Conservation (phyloP, 257 asterid species). For the Nicotiana attenuata region DNA sequence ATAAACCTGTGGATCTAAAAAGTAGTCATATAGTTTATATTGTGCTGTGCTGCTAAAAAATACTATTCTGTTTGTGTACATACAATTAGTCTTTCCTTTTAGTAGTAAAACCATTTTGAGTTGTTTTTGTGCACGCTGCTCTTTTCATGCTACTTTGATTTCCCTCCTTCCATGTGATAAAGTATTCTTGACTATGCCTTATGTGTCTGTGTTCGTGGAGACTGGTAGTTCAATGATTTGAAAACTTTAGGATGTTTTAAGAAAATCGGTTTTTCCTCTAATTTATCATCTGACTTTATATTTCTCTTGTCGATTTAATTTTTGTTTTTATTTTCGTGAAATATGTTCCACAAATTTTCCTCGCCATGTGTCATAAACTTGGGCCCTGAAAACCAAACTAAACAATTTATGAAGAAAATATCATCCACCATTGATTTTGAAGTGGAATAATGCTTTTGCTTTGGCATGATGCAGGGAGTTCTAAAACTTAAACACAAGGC, state of each 20-base stretch:
- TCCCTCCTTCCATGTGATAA: neutral
- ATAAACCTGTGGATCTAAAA: neutral
- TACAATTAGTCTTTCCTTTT: neutral
- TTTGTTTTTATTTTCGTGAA: neutral
- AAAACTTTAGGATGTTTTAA: neutral
- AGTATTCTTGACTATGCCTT: neutral
- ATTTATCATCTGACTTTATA: neutral
- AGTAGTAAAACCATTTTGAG: neutral
- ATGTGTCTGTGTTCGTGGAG: neutral
- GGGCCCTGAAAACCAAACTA: neutral
- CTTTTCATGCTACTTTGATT: neutral
- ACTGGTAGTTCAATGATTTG: neutral
- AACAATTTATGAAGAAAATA: neutral
- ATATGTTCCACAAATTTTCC: neutral
- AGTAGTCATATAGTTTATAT: neutral
- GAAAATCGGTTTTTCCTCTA: neutral
- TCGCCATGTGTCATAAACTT: neutral
- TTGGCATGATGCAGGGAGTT: constrained; percentile 66
- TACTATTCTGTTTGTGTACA: neutral
- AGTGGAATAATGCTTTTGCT: constrained; percentile 3
- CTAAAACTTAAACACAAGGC: constrained; percentile 75
- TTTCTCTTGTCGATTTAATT: neutral
- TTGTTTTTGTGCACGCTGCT: neutral
- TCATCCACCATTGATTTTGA: neutral
- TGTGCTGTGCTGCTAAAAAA: neutral